Evolutionary conservation across 257 asterid species (phyloP).

Genomic region (Przewalskia tangutica): DNA sequence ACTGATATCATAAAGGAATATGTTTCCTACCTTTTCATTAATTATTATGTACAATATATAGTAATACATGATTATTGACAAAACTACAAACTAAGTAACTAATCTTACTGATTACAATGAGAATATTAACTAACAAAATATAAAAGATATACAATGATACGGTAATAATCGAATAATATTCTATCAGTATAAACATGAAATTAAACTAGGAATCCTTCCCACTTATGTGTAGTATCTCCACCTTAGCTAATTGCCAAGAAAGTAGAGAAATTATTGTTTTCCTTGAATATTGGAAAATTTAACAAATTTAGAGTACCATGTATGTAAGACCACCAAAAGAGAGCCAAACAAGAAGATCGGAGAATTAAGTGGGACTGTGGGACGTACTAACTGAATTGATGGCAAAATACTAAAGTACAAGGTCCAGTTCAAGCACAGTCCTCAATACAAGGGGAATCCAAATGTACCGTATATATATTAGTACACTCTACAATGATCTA

Average conservation of each 20-base stretch:
- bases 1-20: too few relatives aligned
- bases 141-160: too few relatives aligned
- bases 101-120: too few relatives aligned
- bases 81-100: too few relatives aligned
- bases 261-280: neutral
- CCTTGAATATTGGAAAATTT: neutral
- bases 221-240: neutral
- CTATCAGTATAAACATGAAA: neutral
- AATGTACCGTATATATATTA: conserved; percentile 22
- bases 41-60: too few relatives aligned
- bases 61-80: too few relatives aligned
- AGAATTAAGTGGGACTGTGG: neutral
- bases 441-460: neutral
- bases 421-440: neutral
- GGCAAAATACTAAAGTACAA: neutral
- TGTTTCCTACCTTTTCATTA: too few relatives aligned
- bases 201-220: neutral
- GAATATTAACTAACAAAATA: too few relatives aligned
- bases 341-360: neutral
- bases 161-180: too few relatives aligned
- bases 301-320: neutral
- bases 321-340: neutral
- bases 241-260: neutral
- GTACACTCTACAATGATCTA: conserved; percentile 15
- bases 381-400: neutral